These are phyloP conservation scores for Aeschynomene evenia DNA, from an alignment of 306 rosid species.

Conservation along the genomic window DNA sequence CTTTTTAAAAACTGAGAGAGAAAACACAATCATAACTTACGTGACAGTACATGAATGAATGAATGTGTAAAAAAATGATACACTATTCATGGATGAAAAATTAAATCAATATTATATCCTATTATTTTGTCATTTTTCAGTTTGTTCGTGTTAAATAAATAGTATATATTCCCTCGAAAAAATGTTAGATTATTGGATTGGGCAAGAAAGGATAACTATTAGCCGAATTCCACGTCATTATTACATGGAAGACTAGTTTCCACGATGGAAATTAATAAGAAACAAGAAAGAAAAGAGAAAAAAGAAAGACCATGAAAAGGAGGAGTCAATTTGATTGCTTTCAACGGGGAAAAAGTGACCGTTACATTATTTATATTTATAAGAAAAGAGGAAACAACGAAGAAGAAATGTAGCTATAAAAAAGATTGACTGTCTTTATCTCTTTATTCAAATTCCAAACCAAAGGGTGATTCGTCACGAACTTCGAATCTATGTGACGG, in stretches of 20 bases:
- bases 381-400: background rate
- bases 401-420: background rate
- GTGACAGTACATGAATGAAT: too few relatives aligned
- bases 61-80: too few relatives aligned
- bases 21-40: too few relatives aligned
- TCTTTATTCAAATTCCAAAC: background rate
- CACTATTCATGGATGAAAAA: too few relatives aligned
- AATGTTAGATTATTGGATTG: background rate
- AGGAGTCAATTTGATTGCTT: constrained; percentile 5
- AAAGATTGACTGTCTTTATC: constrained; percentile 15
- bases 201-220: constrained; percentile 13
- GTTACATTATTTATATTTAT: background rate
- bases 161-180: background rate
- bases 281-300: background rate
- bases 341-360: background rate
- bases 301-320: too few relatives aligned
- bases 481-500: background rate
- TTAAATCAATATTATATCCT: too few relatives aligned
- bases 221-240: background rate
- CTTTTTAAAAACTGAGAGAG: too few relatives aligned
- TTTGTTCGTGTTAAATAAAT: background rate
- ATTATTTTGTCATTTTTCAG: background rate
- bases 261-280: background rate
- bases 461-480: background rate
- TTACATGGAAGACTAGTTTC: constrained; percentile 13